A percentile compares a stretch with the other conserved stretches of the same genome.
These are phyloP conservation scores for Penicillium argentinense DNA, from an alignment of 495 filamentous ascomycete species.

Conservation along the genomic window DNA sequence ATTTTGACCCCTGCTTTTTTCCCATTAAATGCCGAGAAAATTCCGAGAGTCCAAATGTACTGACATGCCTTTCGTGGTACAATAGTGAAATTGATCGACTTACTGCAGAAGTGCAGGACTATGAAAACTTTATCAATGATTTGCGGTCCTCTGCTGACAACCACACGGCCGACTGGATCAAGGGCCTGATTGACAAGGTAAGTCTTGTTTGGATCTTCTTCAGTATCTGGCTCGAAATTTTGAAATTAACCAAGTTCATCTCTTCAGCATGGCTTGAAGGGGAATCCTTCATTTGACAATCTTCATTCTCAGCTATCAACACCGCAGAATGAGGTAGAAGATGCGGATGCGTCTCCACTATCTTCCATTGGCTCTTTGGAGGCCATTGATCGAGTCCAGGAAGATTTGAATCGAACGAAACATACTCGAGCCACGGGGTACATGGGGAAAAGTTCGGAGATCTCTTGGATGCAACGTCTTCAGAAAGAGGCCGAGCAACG, in stretches of 20 bases:
- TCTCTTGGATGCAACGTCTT: slow-evolving; percentile 57
- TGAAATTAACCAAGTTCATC: not conserved
- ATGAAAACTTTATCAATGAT: slow-evolving; percentile 48
- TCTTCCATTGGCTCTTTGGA: slow-evolving; percentile 57
- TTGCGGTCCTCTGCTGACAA: slow-evolving; percentile 30
- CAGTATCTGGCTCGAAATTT: too few relatives aligned
- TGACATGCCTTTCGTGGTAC: slow-evolving; percentile 1
- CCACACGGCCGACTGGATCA: slow-evolving; percentile 36
- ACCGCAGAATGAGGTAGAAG: slow-evolving; percentile 10
- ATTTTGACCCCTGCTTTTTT: too few relatives aligned
- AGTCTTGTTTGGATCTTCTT: slow-evolving; percentile 13
- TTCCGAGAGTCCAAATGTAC: not conserved
- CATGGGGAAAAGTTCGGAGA: slow-evolving; percentile 60
- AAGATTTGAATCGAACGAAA: slow-evolving; percentile 53
- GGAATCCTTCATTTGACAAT: not conserved
- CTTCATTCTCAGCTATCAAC: slow-evolving; percentile 4
- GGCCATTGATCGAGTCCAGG: slow-evolving; percentile 53
- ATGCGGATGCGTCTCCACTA: slow-evolving; percentile 9
- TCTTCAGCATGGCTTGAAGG: slow-evolving; percentile 9
- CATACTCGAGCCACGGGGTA: slow-evolving; percentile 51
- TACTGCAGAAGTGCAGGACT: slow-evolving; percentile 48
- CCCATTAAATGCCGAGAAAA: too few relatives aligned
- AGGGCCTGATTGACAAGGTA: slow-evolving; percentile 38
- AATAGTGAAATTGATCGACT: slow-evolving; percentile 41
- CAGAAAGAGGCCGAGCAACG: slow-evolving; percentile 22